Conservation (phyloP, 116 monocot genomes). For the Dioscorea cayenensis region DNA sequence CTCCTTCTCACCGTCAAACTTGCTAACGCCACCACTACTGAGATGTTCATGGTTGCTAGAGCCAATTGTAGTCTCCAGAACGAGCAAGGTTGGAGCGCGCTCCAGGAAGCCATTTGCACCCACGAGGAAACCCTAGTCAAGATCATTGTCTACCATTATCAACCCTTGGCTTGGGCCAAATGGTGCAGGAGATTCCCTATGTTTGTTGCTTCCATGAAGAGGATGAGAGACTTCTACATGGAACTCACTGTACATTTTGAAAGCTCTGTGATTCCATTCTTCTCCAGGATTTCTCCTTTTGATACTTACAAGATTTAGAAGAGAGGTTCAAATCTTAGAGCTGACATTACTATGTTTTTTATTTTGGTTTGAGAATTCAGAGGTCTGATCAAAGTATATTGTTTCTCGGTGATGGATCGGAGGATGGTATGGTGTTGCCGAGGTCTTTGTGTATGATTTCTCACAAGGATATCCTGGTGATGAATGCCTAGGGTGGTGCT, state of each 20-base stretch:
- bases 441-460: constrained; percentile 77
- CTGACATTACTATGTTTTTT: constrained; percentile 92
- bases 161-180: constrained; percentile 90
- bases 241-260: constrained; percentile 91
- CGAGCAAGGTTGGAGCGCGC: constrained; percentile 87
- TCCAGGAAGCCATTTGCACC: constrained; percentile 88
- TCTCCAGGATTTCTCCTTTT: constrained; percentile 89
- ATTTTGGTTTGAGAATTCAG: constrained; percentile 79
- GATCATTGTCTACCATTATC: constrained; percentile 74
- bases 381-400: constrained; percentile 78
- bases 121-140: constrained; percentile 59
- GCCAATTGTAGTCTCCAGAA: constrained; percentile 95
- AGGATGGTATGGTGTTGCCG: constrained; percentile 41
- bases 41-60: constrained; percentile 65
- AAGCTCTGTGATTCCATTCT: constrained; percentile 94
- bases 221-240: constrained; percentile 95
- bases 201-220: constrained; percentile 57
- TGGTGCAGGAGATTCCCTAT: constrained; percentile 88
- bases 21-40: constrained; percentile 30
- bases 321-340: constrained; percentile 74
- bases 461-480: constrained; percentile 81
- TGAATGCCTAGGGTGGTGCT: constrained; percentile 70
- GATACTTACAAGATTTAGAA: constrained; percentile 98
- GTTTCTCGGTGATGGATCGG: constrained; percentile 75
- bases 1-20: constrained; percentile 63